Base-by-base conservation (phyloP, 306 rosid species). In the Arachis stenosperma region DNA sequence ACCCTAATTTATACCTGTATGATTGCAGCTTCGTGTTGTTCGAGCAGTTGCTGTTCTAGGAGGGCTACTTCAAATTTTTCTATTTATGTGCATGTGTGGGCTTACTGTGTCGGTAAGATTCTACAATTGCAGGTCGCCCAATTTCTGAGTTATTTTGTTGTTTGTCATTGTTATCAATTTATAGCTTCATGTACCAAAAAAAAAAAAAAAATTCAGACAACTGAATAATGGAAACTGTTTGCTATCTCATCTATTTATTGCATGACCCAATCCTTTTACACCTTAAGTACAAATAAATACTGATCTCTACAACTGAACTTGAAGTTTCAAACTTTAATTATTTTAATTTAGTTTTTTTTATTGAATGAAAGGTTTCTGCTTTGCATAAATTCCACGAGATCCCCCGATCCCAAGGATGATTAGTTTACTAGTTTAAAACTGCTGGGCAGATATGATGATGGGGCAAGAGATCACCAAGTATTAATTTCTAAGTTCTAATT, bases 11-110 rank as follows among this genome's bases (percentile, higher is more conserved):
- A 36, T 69, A 42, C 66, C 61, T 68, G 37, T 63, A 62, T 73
- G 67, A 58, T 86, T 86, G 73, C 81, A 95, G 99, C 93, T 95
- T 80, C 87, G 90, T 71, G 92, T 91, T 61, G 99, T 95, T 71
- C 84, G 98, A 75, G 88, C 89, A 48, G 98, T 91, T 79, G 99
- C 98, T 67, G 84, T 95, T 76, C 88, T 95, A 53, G 99, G 98
- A 68, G 97, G 97, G 54, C 79, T 94, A 73, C 97, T 95, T 74
- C 99, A 95, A 78, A 90, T 92, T 75, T 89, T 91, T 78, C 82
- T 95, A 68, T 95, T 95, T 76, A 95, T 95, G 90, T 95, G 96
- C 84, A 82, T 88, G 84, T 91, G 95, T 80, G 99, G 99, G 61
- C 75, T 91, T 61, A 86, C 90, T 46, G 93, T 91, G 63, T 83